Conservation (phyloP, 257 asterid genomes). For the Solanum microdontum region DNA sequence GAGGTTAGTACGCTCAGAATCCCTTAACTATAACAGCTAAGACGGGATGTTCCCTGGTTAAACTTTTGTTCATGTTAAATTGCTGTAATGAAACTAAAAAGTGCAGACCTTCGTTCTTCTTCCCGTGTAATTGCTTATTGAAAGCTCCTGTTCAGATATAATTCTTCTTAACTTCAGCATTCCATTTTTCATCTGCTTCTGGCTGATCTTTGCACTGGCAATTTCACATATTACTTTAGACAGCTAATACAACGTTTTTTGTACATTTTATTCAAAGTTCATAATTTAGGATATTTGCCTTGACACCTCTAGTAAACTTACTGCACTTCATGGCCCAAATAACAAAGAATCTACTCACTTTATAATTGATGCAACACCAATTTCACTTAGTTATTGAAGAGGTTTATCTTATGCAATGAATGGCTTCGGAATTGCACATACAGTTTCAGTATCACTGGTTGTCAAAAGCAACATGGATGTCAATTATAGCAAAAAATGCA, state of each 20-base stretch:
- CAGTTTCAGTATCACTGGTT: neutral
- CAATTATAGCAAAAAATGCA: neutral
- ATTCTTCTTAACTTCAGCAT: neutral
- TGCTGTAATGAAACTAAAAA: neutral
- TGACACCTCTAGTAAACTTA: neutral
- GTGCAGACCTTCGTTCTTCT: neutral
- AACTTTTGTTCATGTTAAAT: neutral
- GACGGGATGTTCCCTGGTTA: neutral
- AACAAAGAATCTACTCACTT: neutral
- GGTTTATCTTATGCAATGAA: neutral
- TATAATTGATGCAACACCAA: neutral
- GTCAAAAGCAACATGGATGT: neutral
- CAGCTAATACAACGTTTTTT: neutral
- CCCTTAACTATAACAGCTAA: neutral
- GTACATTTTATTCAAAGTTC: neutral
- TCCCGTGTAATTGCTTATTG: neutral
- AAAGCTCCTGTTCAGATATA: neutral
- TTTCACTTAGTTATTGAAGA: neutral
- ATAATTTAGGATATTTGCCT: neutral
- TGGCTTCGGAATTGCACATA: neutral
- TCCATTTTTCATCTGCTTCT: neutral
- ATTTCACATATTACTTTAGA: neutral
- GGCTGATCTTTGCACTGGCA: neutral
- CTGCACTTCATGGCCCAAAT: neutral
- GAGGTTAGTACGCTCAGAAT: conserved; percentile 23